phyloP scores from a whole-genome alignment of 2,329 filamentous ascomycete species.

The Cordyceps javanica region DNA sequence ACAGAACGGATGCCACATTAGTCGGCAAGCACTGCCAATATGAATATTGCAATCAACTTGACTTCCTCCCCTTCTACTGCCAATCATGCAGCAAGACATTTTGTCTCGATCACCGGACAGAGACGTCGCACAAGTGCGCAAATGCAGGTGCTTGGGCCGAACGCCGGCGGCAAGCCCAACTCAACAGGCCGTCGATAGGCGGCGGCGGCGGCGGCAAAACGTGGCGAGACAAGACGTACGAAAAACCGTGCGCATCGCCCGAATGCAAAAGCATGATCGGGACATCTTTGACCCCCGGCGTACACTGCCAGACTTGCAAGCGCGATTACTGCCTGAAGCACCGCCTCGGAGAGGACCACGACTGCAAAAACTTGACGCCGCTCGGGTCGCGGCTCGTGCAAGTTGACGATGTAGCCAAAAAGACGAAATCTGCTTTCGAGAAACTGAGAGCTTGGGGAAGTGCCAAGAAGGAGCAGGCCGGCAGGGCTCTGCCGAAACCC shows the following conservation, averaged over 20 bases:
- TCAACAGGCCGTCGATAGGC: slow-evolving; percentile 47
- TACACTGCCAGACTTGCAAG: slow-evolving; percentile 67
- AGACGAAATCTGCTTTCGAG: slow-evolving; percentile 67
- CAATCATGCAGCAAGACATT: slow-evolving; percentile 80
- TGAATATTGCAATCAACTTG: slow-evolving; percentile 86
- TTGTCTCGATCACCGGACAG: slow-evolving; percentile 90
- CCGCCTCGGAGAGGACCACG: slow-evolving; percentile 71
- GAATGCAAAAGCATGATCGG: slow-evolving; percentile 66
- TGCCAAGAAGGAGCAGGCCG: slow-evolving; percentile 61
- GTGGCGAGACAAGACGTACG: slow-evolving; percentile 47
- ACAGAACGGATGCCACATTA: slow-evolving; percentile 67
- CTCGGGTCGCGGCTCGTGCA: slow-evolving; percentile 43
- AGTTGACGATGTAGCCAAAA: slow-evolving; percentile 50
- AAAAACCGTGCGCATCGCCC: slow-evolving; percentile 63
- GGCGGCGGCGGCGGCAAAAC: slow-evolving; percentile 38
- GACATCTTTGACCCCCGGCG: slow-evolving; percentile 59
- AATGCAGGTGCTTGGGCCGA: slow-evolving; percentile 57
- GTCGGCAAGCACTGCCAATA: slow-evolving; percentile 90
- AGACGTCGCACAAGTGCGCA: slow-evolving; percentile 67
- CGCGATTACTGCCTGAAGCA: slow-evolving; percentile 74
- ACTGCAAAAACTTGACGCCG: slow-evolving; percentile 69
- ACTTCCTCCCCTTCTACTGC: slow-evolving; percentile 93
- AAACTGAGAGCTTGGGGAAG: slow-evolving; percentile 75
- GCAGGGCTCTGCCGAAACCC: slow-evolving; percentile 52
- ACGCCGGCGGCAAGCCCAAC: slow-evolving; percentile 47